Conservation (phyloP, 1,284 basidiomycete species). For the Irpex rosettiformis region DNA sequence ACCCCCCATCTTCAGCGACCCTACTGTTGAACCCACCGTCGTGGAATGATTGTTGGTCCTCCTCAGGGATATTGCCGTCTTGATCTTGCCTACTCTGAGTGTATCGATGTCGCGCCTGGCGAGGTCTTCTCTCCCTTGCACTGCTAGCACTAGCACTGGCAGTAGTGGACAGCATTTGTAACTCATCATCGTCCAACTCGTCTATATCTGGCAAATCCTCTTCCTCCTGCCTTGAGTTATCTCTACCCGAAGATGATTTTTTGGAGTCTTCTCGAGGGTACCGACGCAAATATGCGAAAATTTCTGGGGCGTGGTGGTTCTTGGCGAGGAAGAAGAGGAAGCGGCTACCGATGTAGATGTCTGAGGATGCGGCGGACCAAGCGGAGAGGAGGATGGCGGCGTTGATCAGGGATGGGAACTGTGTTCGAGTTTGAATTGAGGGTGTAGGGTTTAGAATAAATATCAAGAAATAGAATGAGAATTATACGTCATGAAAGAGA, state of each 20-base stretch:
- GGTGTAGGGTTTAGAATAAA: background rate
- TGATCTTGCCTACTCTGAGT: too few relatives aligned
- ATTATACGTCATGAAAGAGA: background rate
- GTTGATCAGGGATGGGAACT: constrained; percentile 49
- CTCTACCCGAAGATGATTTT: background rate
- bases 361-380: constrained; percentile 50
- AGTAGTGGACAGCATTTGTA: background rate
- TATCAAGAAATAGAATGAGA: background rate
- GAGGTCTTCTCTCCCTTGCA: background rate
- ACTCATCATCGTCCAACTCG: background rate
- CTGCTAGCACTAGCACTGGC: background rate
- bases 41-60: background rate
- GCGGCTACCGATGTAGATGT: constrained; percentile 49
- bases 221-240: constrained; percentile 3
- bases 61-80: background rate
- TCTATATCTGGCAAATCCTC: constrained; percentile 2
- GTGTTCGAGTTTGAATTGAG: too few relatives aligned
- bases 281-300: constrained; percentile 26
- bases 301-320: constrained; percentile 38
- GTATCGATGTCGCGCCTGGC: too few relatives aligned
- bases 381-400: constrained; percentile 42
- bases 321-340: constrained; percentile 47
- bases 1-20: too few relatives aligned
- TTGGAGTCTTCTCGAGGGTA: constrained; percentile 17
- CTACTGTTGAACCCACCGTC: background rate